Evolutionary conservation across 2,329 filamentous ascomycete species (phyloP), one percentile per base, ranked within the genome.

Genomic region (Biscogniauxia sp.): DNA sequence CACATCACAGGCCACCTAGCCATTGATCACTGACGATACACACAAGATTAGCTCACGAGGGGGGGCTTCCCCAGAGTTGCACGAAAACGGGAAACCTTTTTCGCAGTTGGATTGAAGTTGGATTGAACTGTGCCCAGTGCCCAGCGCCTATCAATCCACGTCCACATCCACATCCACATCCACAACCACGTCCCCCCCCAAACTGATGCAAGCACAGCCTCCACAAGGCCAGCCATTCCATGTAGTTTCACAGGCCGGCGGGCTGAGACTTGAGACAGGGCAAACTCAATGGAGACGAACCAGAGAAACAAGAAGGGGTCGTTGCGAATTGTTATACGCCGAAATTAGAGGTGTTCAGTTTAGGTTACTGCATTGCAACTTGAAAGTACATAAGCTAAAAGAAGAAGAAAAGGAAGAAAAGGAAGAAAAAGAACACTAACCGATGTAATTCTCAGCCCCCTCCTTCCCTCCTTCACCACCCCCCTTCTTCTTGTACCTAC

Each of bases 211-310:
- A 57, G 41, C 58, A 51, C 62, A 65, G 25, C 41, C 56, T 25
- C 61, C 61, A 55, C 54, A 55, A 6, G 55, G 5, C 53, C 56
- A 23, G 60, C 54, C 37, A 56, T 56, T 54, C n/a, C n/a, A n/a
- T n/a, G 15, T 28, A 41, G 53, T 54, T 54, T 54, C 53, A 54
- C 53, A 37, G 25, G 28, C 28, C 28, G 32, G n/a, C 53, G 53
- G 17, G 25, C 19, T 37, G 26, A 54, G 53, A 54, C 37, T 45
- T 45, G 37, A 11, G 37, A n/a, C 37, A 45, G 17, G 37, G 37
- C 53, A n/a, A 20, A 37, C 26, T 37, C 20, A 19, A 3, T 23
- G 23, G 23, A 23, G 52, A 37, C 20, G 26, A 54, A 37, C 53
- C 25, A 54, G 19, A 54, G 28, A 13, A 32, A 32, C 7, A 32